phyloP scores from a whole-genome alignment of 1,284 basidiomycete genomes.

The Sanguinoderma infundibulare region DNA sequence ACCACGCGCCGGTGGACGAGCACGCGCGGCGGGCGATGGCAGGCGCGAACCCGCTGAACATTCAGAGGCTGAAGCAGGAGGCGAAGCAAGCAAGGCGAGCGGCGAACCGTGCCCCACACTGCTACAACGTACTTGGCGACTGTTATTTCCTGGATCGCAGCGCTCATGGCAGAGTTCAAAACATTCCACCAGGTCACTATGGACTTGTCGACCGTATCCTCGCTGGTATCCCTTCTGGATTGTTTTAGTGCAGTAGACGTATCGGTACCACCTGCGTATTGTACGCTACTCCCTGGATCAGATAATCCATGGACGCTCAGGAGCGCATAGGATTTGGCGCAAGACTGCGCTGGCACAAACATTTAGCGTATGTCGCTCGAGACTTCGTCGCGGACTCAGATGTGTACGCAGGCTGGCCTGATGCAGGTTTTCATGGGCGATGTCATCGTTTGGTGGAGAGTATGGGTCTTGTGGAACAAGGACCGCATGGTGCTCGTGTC shows the following conservation, averaged over 20 bases:
- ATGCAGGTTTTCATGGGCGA: background rate
- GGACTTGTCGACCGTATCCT: background rate
- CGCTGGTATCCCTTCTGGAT: background rate
- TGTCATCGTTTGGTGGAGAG: background rate
- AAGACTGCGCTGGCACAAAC: background rate
- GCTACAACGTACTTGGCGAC: background rate
- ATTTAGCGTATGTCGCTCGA: too few relatives aligned
- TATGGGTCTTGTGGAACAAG: background rate
- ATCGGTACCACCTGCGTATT: background rate
- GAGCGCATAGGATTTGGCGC: background rate
- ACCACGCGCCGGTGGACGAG: constrained; percentile 49
- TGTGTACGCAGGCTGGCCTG: background rate
- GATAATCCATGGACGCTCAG: background rate
- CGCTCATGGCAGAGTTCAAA: background rate
- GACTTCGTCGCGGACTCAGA: too few relatives aligned
- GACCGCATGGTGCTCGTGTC: background rate
- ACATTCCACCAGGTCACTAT: background rate
- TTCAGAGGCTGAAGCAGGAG: constrained; percentile 51
- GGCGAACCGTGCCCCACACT: background rate
- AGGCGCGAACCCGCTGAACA: constrained; percentile 57
- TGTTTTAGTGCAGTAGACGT: background rate
- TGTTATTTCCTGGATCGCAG: background rate
- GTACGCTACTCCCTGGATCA: background rate
- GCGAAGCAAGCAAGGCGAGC: background rate
- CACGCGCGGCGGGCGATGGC: constrained; percentile 46